Conservation (phyloP, 1,139 yeast genomes). For the Taiozyma onychis region DNA sequence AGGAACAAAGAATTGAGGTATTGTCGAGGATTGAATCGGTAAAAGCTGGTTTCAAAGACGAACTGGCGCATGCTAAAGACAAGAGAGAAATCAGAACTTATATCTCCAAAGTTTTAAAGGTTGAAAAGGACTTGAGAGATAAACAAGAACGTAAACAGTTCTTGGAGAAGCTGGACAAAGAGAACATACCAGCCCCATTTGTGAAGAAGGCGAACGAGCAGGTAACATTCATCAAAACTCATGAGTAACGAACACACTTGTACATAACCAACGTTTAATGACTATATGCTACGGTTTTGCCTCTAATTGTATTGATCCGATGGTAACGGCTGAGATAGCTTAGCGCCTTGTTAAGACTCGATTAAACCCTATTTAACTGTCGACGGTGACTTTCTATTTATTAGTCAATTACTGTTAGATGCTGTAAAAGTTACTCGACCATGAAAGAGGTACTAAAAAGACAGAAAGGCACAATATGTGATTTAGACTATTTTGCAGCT, state of each 20-base stretch:
- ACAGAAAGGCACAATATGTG: too few species aligned
- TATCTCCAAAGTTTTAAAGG: constrained; percentile 8
- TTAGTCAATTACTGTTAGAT: too few species aligned
- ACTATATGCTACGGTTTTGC: not conserved
- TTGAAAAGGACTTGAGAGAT: constrained; percentile 7
- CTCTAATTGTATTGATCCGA: not conserved
- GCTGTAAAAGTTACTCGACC: too few species aligned
- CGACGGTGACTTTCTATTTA: too few species aligned
- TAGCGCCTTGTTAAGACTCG: too few species aligned
- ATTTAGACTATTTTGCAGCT: too few species aligned
- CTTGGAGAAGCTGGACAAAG: constrained; percentile 5
- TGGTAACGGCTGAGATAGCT: not conserved
- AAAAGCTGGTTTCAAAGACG: constrained; percentile 8
- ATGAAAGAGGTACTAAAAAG: too few species aligned
- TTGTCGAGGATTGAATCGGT: constrained; percentile 9
- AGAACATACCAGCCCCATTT: not conserved
- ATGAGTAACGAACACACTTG: not conserved
- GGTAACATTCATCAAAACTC: not conserved
- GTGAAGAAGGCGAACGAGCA: not conserved
- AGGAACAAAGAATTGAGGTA: constrained; percentile 11
- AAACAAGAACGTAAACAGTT: constrained; percentile 11
- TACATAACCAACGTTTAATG: not conserved
- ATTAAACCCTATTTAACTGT: too few species aligned
- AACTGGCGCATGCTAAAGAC: constrained; percentile 1
- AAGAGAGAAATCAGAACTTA: constrained; percentile 4